Base-by-base conservation (phyloP, 768 basidiomycete species). In the Leccinum uliginosum region DNA sequence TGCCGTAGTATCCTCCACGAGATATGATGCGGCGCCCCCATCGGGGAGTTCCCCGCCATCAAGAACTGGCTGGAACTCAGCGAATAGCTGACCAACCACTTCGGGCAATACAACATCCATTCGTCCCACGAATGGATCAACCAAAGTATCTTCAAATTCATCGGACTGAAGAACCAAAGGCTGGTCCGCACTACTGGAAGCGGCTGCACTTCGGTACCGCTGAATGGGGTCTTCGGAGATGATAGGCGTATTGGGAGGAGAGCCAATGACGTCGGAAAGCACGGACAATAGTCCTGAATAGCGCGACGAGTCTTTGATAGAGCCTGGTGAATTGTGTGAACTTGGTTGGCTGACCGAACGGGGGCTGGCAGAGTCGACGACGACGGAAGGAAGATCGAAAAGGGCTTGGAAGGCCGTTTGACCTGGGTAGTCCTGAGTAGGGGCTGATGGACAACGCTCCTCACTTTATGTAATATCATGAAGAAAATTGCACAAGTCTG, bases 401-500 rank as follows among this genome's bases (percentile, higher is more conserved):
- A 55, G 29, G 51, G 53, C 6, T 58, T 59, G 29, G 52, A 40
- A 0, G 46, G 48, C 21, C 43, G 58, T 32, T 48, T 50, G 23
- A 49, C 49, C 11, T 30, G 59, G 32, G 54, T 38, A 69, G 65
- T 15, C 61, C 59, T 76, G 73, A 78, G 61, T 72, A 75, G 44
- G 71, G 73, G 62, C 77, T 77, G 62, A 74, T 65, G 48, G 69
- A 78, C 77, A 74, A 78, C 58, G 32, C 51, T 72, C 65, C 69
- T 75, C 57, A 72, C 72, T 62, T 75, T 74, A n/a, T n/a, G n/a
- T n/a, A 53, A 74, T 70, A 51, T 75, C 73, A 64, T 91, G 89
- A 60, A 89, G 74, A 68, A 91, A 91, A 68, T 89, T 91, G 77
- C 89, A 91, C 38, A 83, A 82, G 62, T 85, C 83, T 56, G 83